Evolutionary conservation across 257 asterid genomes (phyloP), one percentile per base, ranked within the genome.

Genomic region (Fraxinus excelsior): DNA sequence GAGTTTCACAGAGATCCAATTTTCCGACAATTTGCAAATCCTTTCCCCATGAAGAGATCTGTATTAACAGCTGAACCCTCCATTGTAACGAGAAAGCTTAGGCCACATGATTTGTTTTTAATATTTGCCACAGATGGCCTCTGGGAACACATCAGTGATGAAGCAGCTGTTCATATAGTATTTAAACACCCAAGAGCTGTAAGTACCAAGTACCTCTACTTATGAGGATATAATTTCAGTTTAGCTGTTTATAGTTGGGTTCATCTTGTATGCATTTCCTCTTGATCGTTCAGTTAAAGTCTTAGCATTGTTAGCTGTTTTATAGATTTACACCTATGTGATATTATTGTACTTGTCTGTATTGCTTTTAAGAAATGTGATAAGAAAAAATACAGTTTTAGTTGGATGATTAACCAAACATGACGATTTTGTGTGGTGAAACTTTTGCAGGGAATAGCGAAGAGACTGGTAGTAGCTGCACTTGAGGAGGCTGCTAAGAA

Each of bases 401-500:
- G 58, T 16, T 46, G 58, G 58, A 46, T 46, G 58, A 46, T 46
- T 46, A 46, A n/a, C 26, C 5, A 58, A 58, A 21, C 4, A 2
- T 2, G 12, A 58, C 5, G 16, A 11, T 23, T 67, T 31, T 67
- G 6, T 60, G 67, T 42, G n/a, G 13, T 67, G 23, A 71, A 68
- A 44, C 34, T 65, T 72, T 76, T 74, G 80, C 93, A 96, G 99
- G 98, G 99, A 78, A 93, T 96, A 81, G 97, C 99, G 26, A 93
- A 93, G 91, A 91, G 85, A 84, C 73, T 96, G 76, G 94, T 93
- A 37, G 90, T 85, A 73, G 91, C 97, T 40, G 98, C 99, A 16
- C 81, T 93, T 69, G 86, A 89, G 80, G 95, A 86, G 86, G 97
- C 96, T 46, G 98, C 98, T 19, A 93, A 86, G 90, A 96, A 93